phyloP scores from a whole-genome alignment of 1,284 basidiomycete species.

The Entoloma clypeatum region DNA sequence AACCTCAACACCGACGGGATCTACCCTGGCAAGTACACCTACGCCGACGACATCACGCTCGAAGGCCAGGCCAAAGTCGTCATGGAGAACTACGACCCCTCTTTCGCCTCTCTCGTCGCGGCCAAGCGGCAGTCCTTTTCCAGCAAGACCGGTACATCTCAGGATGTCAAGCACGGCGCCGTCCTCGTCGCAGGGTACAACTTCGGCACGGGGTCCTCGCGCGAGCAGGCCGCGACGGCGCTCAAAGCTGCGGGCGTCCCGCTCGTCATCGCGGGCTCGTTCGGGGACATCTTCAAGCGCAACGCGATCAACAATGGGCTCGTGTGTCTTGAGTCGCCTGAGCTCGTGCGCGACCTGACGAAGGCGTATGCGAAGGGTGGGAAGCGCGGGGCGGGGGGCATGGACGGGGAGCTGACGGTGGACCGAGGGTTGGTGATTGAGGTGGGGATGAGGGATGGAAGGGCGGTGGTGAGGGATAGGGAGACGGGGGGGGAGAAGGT shows the following conservation, averaged over 20 bases:
- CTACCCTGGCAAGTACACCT: constrained; percentile 99
- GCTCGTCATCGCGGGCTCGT: constrained; percentile 92
- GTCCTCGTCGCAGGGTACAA: constrained; percentile 95
- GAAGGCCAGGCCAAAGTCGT: constrained; percentile 95
- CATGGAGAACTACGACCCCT: constrained; percentile 97
- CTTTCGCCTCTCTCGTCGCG: constrained; percentile 76
- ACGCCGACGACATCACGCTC: constrained; percentile 98
- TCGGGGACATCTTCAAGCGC: constrained; percentile 99
- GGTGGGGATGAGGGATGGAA: constrained; percentile 70
- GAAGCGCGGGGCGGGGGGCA: constrained; percentile 72
- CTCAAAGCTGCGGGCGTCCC: constrained; percentile 93
- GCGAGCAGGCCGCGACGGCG: constrained; percentile 97
- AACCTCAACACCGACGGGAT: constrained; percentile 99
- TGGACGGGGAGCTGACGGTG: constrained; percentile 78
- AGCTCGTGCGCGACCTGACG: constrained; percentile 86
- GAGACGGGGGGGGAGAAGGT: constrained; percentile 47
- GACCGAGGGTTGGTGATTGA: constrained; percentile 64
- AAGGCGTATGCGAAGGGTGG: constrained; percentile 68
- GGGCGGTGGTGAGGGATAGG: constrained; percentile 46
- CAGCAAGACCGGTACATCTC: constrained; percentile 21
- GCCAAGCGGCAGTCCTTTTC: constrained; percentile 45
- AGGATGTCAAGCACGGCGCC: constrained; percentile 48
- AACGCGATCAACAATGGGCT: constrained; percentile 99
- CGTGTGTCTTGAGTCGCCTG: constrained; percentile 91
- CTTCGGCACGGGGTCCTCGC: constrained; percentile 98